These are phyloP conservation scores for Camellia oleifera DNA, from an alignment of 179 eudicot species.

Conservation along the genomic window DNA sequence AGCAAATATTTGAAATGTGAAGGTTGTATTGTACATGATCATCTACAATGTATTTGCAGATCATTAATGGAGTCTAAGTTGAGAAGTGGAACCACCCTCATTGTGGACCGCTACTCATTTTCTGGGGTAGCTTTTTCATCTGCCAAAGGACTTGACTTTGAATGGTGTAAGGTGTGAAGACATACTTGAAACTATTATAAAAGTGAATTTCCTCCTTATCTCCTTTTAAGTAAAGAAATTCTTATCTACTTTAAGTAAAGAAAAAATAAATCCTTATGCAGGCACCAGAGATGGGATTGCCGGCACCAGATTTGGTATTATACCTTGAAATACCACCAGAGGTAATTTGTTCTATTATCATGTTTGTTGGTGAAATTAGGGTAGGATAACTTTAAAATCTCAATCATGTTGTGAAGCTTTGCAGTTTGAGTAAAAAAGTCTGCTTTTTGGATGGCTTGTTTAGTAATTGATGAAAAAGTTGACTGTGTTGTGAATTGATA, in stretches of 20 bases:
- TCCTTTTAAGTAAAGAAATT: background rate
- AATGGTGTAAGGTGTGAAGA: slow-evolving; percentile 92
- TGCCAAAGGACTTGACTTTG: slow-evolving; percentile 85
- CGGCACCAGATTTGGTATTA: slow-evolving; percentile 89
- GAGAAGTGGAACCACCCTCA: slow-evolving; percentile 78
- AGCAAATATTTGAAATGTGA: background rate
- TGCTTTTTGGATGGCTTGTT: background rate
- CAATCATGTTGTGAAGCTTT: background rate
- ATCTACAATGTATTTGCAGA: slow-evolving; percentile 33
- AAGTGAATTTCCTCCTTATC: background rate
- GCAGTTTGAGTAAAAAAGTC: background rate
- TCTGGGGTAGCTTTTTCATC: slow-evolving; percentile 98
- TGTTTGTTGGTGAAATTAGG: background rate
- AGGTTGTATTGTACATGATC: background rate
- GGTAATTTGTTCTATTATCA: slow-evolving; percentile 33
- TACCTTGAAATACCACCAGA: slow-evolving; percentile 96
- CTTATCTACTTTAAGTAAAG: background rate
- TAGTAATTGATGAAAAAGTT: background rate
- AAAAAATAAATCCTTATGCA: slow-evolving; percentile 28
- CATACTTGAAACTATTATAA: slow-evolving; percentile 1
- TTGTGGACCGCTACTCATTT: slow-evolving; percentile 93
- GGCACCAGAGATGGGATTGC: slow-evolving; percentile 92
- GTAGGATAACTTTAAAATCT: background rate
- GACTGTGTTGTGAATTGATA: background rate
- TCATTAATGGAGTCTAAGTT: slow-evolving; percentile 79